Evolutionary conservation across 495 filamentous ascomycete genomes (phyloP).

Genomic region (Hypoxylon crocopeplum): DNA sequence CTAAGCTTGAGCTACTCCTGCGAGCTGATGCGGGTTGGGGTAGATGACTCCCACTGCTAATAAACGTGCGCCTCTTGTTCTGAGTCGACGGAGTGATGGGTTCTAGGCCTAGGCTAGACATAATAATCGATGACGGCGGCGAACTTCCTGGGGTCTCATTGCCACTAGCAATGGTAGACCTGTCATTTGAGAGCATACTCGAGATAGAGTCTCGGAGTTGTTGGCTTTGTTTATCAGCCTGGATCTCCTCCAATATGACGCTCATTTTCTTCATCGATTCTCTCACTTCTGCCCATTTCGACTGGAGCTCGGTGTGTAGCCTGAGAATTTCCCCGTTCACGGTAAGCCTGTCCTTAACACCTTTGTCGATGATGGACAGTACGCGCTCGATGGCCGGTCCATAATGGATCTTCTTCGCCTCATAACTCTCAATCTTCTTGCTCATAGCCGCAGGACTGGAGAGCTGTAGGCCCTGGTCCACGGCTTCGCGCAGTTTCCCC

Average conservation of each 20-base stretch:
- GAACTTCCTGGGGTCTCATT: conserved; percentile 86
- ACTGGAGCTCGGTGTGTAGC: conserved; percentile 80
- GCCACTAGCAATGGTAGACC: conserved; percentile 73
- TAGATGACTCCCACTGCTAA: conserved; percentile 47
- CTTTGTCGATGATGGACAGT: conserved; percentile 88
- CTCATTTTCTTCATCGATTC: conserved; percentile 79
- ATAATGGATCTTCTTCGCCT: conserved; percentile 94
- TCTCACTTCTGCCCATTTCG: conserved; percentile 77
- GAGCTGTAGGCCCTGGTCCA: conserved; percentile 74
- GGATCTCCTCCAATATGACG: conserved; percentile 72
- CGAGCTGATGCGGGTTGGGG: conserved; percentile 50
- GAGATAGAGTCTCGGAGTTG: conserved; percentile 92
- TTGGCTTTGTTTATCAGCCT: conserved; percentile 68
- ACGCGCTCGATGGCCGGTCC: conserved; percentile 93
- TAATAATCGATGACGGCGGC: conserved; percentile 86
- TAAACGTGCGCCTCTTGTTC: conserved; percentile 50
- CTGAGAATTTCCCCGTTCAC: conserved; percentile 93
- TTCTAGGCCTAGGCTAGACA: conserved; percentile 63
- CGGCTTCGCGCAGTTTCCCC: conserved; percentile 77
- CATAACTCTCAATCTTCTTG: conserved; percentile 90
- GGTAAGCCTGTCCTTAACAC: conserved; percentile 86
- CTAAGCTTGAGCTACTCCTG: conserved; percentile 36
- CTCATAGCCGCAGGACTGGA: conserved; percentile 69
- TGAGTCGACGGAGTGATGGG: conserved; percentile 49
- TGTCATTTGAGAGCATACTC: conserved; percentile 86